phyloP scores from a whole-genome alignment of 2,329 filamentous ascomycete genomes.

The Phyllosticta ampelicida region DNA sequence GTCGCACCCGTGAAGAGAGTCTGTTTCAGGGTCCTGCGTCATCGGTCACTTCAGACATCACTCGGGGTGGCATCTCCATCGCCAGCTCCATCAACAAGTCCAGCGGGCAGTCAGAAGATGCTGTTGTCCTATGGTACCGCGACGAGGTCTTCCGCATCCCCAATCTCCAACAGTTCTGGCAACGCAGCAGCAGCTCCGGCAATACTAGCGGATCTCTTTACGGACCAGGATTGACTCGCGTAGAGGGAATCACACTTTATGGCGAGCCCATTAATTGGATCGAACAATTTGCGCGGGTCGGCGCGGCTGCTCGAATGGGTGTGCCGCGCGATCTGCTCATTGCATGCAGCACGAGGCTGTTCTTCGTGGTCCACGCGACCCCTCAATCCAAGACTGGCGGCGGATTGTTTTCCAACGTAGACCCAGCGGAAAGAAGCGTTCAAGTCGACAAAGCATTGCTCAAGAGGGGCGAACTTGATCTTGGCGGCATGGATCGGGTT shows the following conservation, averaged over 20 bases:
- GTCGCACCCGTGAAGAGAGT: slow-evolving; percentile 33
- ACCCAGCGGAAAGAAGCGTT: slow-evolving; percentile 19
- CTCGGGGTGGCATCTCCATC: slow-evolving; percentile 34
- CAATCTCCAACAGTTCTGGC: slow-evolving; percentile 35
- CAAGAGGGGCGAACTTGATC: slow-evolving; percentile 34
- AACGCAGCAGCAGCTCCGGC: slow-evolving; percentile 23
- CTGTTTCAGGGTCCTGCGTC: slow-evolving; percentile 34
- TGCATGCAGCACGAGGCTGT: slow-evolving; percentile 33
- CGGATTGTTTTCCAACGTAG: slow-evolving; percentile 21
- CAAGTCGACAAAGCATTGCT: slow-evolving; percentile 34
- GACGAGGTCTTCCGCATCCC: slow-evolving; percentile 34
- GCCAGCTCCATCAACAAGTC: slow-evolving; percentile 18
- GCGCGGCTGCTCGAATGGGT: slow-evolving; percentile 31
- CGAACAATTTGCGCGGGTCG: slow-evolving; percentile 30
- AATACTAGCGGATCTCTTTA: slow-evolving; percentile 28
- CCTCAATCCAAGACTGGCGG: slow-evolving; percentile 21
- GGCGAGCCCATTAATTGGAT: slow-evolving; percentile 35
- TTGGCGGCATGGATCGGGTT: slow-evolving; percentile 38
- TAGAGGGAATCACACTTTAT: slow-evolving; percentile 31
- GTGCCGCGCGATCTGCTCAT: slow-evolving; percentile 34
- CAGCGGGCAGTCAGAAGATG: slow-evolving; percentile 30
- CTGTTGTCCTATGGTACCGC: slow-evolving; percentile 37
- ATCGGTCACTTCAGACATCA: slow-evolving; percentile 16
- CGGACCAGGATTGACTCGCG: slow-evolving; percentile 30
- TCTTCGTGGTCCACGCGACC: slow-evolving; percentile 28